Conservation (phyloP, 352 stramenopile species). For the Phytophthora pseudosyringae region DNA sequence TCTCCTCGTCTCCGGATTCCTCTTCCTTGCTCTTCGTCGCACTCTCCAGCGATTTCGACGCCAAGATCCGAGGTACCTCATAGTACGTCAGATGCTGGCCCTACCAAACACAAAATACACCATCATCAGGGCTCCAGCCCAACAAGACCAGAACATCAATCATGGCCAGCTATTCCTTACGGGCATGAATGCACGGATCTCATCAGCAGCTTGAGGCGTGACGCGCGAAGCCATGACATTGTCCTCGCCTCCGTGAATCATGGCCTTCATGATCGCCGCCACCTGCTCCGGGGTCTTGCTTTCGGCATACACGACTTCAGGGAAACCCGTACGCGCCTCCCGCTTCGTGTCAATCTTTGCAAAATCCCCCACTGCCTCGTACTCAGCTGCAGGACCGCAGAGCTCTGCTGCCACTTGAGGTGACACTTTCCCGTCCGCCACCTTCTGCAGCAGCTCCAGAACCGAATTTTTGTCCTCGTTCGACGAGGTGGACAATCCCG, state of each 20-base stretch:
- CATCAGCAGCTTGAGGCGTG: conserved; percentile 44
- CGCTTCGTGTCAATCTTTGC: conserved; percentile 92
- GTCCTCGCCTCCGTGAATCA: conserved; percentile 66
- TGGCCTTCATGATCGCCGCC: conserved; percentile 88
- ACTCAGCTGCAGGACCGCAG: conserved; percentile 36
- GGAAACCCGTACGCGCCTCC: conserved; percentile 92
- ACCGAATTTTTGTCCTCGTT: conserved; percentile 36
- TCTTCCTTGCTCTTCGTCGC: conserved; percentile 1
- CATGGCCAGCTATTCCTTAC: conserved; percentile 31
- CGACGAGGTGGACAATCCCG: conserved; percentile 26
- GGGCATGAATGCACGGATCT: conserved; percentile 47
- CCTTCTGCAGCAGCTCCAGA: conserved; percentile 60
- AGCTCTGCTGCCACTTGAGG: conserved; percentile 37
- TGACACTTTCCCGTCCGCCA: conserved; percentile 59
- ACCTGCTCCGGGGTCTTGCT: conserved; percentile 94
- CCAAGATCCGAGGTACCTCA: conserved; percentile 72
- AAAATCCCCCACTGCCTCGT: conserved; percentile 59
- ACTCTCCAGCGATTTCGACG: conserved; percentile 44
- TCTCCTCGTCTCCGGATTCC: conserved; percentile 10
- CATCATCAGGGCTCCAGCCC: too few species aligned
- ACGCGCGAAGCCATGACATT: conserved; percentile 89
- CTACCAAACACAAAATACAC: conserved; percentile 22
- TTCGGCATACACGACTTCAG: conserved; percentile 95
- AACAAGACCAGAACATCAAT: not conserved
- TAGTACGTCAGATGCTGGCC: conserved; percentile 66